Conservation (phyloP, 192 early-diverging fungal genomes). For the Coemansia sp. region DNA sequence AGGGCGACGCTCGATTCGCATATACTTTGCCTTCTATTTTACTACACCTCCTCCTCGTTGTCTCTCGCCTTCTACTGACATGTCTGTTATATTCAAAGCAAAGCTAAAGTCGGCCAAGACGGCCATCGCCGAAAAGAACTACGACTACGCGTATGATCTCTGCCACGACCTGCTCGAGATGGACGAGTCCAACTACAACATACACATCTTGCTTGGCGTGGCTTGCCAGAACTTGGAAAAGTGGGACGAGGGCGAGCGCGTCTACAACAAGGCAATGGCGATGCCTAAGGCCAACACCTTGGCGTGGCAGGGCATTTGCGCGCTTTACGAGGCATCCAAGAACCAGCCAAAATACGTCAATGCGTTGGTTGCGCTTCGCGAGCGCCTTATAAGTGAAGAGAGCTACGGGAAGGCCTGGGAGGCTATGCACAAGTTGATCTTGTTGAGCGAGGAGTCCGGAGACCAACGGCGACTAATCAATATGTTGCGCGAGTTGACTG, state of each 20-base stretch:
- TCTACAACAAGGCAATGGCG: slow-evolving; percentile 64
- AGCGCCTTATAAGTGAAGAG: slow-evolving; percentile 50
- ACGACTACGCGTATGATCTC: slow-evolving; percentile 53
- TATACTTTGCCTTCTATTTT: not conserved
- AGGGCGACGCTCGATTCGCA: not conserved
- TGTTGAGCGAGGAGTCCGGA: slow-evolving; percentile 52
- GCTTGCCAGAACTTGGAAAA: slow-evolving; percentile 65
- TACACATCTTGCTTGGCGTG: slow-evolving; percentile 67
- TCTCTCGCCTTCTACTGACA: not conserved
- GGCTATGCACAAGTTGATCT: slow-evolving; percentile 59
- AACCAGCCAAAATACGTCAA: slow-evolving; percentile 22
- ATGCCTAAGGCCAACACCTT: slow-evolving; percentile 60
- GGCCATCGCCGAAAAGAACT: slow-evolving; percentile 45
- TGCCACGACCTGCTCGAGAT: slow-evolving; percentile 55
- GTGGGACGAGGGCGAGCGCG: slow-evolving; percentile 59
- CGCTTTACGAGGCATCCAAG: slow-evolving; percentile 61
- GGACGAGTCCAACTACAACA: slow-evolving; percentile 48
- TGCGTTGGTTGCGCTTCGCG: slow-evolving; percentile 32
- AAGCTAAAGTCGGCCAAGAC: slow-evolving; percentile 54
- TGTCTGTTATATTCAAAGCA: slow-evolving; percentile 57
- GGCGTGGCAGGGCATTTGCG: slow-evolving; percentile 70
- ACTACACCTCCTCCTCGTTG: too few relatives aligned
- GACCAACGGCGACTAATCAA: slow-evolving; percentile 43
- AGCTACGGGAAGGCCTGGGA: slow-evolving; percentile 45
- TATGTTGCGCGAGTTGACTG: slow-evolving; percentile 19